These are phyloP conservation scores for Penicillium sp. DNA, from an alignment of 2,329 filamentous ascomycete species.

Conservation along the genomic window DNA sequence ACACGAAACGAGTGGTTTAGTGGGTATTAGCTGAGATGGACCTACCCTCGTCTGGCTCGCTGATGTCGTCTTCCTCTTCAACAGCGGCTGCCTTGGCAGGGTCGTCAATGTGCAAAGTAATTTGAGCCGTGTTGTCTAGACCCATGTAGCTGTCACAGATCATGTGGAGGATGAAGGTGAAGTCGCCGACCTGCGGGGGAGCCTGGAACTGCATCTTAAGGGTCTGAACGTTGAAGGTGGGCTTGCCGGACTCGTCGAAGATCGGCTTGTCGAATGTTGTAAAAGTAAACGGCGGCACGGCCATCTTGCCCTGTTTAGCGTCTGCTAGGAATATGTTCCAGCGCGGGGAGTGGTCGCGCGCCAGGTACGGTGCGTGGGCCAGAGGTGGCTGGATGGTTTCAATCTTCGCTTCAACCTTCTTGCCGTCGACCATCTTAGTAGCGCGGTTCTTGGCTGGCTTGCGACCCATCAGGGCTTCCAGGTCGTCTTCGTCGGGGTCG, in stretches of 20 bases:
- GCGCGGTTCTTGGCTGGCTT: slow-evolving; percentile 56
- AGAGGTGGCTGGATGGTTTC: slow-evolving; percentile 66
- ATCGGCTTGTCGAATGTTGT: slow-evolving; percentile 83
- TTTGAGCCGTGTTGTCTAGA: slow-evolving; percentile 84
- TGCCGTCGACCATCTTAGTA: slow-evolving; percentile 49
- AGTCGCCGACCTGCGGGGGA: slow-evolving; percentile 81
- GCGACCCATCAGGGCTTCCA: slow-evolving; percentile 73
- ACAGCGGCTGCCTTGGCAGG: slow-evolving; percentile 73
- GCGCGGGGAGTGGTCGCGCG: slow-evolving; percentile 76
- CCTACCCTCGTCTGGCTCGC: slow-evolving; percentile 94
- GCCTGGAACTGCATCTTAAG: slow-evolving; percentile 95
- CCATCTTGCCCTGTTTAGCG: slow-evolving; percentile 87
- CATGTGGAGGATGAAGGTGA: slow-evolving; percentile 88
- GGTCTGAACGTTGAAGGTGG: slow-evolving; percentile 90
- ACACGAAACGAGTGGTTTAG: neutral
- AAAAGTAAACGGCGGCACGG: slow-evolving; percentile 94
- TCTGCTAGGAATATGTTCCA: slow-evolving; percentile 96
- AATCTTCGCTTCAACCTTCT: slow-evolving; percentile 50
- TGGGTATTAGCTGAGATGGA: slow-evolving; percentile 13
- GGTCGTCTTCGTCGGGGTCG: slow-evolving; percentile 84
- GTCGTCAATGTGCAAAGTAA: slow-evolving; percentile 81
- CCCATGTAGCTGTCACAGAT: slow-evolving; percentile 92
- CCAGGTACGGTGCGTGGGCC: slow-evolving; percentile 82
- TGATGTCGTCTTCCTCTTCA: slow-evolving; percentile 84
- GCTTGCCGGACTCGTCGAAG: slow-evolving; percentile 67